Evolutionary conservation across 208 protist genomes (phyloP).

Genomic region (Crithidia brevicula): DNA sequence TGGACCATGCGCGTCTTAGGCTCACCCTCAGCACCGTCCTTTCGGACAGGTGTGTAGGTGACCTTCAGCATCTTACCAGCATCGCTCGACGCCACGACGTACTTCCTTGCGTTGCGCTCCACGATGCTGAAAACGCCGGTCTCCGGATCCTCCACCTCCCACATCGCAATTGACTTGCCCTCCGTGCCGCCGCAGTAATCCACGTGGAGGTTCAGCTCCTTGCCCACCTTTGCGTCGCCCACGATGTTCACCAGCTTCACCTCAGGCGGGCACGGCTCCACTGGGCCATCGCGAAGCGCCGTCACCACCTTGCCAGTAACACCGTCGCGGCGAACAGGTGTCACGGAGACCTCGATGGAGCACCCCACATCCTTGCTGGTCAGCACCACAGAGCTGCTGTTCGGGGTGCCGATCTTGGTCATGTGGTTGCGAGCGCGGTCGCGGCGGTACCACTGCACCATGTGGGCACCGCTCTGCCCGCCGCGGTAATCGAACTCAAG

Average conservation of each 20-base stretch:
- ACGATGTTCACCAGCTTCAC: constrained; percentile 71
- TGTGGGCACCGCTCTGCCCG: constrained; percentile 77
- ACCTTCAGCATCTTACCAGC: constrained; percentile 76
- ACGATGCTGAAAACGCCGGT: constrained; percentile 65
- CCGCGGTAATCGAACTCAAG: constrained; percentile 87
- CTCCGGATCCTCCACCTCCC: constrained; percentile 70
- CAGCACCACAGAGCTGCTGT: constrained; percentile 70
- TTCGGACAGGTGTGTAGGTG: constrained; percentile 86
- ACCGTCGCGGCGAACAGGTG: constrained; percentile 85
- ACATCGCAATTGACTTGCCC: constrained; percentile 70
- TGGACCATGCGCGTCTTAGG: constrained; percentile 67
- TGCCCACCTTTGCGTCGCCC: constrained; percentile 60
- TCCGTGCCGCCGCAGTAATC: constrained; percentile 82
- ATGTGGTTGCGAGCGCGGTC: constrained; percentile 45
- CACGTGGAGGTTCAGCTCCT: constrained; percentile 65
- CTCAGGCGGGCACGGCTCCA: constrained; percentile 61
- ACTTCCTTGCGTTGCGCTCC: constrained; percentile 48
- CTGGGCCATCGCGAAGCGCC: constrained; percentile 45
- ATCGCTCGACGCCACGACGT: constrained; percentile 70
- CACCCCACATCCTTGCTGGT: constrained; percentile 82
- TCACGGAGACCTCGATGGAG: constrained; percentile 85
- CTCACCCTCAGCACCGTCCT: constrained; percentile 75
- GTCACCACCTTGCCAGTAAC: constrained; percentile 65
- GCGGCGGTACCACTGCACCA: constrained; percentile 91
- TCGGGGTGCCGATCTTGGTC: constrained; percentile 70